Conservation (phyloP, 345 rosid species). For the Zanthoxylum bungeanum region DNA sequence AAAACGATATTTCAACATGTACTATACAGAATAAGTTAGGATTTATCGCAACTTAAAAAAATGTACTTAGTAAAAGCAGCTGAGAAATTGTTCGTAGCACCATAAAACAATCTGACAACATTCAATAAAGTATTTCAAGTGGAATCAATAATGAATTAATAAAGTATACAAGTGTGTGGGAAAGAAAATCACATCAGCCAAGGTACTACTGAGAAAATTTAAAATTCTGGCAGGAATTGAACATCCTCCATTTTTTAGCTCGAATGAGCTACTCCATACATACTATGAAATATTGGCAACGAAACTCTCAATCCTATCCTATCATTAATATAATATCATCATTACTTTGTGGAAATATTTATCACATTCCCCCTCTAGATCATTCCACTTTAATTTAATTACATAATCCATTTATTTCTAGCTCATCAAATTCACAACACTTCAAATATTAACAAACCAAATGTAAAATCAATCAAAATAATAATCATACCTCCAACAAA, state of each 20-base stretch:
- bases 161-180: not conserved
- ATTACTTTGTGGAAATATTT: not conserved
- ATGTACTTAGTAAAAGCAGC: not conserved
- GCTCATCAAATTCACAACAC: not conserved
- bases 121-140: not conserved
- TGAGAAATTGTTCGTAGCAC: not conserved
- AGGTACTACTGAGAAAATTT: not conserved
- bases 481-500: conserved; percentile 65
- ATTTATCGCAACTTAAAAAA: not conserved
- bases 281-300: not conserved
- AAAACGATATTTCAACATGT: not conserved
- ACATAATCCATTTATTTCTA: not conserved
- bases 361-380: not conserved
- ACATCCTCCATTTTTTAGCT: not conserved
- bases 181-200: not conserved
- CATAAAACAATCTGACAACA: not conserved
- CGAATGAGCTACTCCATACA: not conserved
- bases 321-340: not conserved
- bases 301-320: too few species aligned
- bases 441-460: not conserved
- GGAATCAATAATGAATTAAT: too few species aligned
- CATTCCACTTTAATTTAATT: not conserved
- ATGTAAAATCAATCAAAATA: not conserved
- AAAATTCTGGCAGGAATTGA: not conserved
- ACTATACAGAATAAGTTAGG: not conserved